These are phyloP conservation scores for Phytophthora lateralis DNA, from an alignment of 352 stramenopile genomes.

Conservation along the genomic window DNA sequence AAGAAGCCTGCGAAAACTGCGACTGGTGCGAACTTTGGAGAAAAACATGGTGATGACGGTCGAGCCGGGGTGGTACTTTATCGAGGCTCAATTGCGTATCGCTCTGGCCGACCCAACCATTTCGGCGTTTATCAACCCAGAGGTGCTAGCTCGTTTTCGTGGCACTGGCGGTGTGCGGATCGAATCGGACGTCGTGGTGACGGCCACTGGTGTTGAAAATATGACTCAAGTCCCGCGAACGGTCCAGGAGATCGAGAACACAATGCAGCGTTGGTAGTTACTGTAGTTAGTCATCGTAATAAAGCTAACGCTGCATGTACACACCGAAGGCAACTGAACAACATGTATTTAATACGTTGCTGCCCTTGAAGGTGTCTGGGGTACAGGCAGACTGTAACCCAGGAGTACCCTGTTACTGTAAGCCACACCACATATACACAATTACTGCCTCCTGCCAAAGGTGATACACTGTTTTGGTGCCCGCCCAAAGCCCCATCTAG, in stretches of 20 bases:
- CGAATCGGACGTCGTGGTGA: constrained; percentile 98
- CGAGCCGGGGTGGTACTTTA: constrained; percentile 99
- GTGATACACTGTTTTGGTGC: neutral
- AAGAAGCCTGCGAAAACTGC: constrained; percentile 85
- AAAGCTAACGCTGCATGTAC: no score
- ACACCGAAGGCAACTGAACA: no score
- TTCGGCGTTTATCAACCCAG: constrained; percentile 82
- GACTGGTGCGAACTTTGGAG: constrained; percentile 92
- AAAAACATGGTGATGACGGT: constrained; percentile 97
- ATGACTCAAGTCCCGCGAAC: constrained; percentile 96
- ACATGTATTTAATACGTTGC: no score
- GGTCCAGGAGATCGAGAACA: constrained; percentile 94
- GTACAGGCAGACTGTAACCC: no score
- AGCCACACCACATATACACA: neutral
- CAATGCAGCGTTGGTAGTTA: constrained; percentile 71
- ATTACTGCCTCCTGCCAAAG: neutral
- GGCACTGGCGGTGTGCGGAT: constrained; percentile 97
- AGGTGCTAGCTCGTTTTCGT: constrained; percentile 90
- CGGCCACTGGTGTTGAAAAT: constrained; percentile 93
- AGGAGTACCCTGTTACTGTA: no score
- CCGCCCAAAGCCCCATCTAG: neutral
- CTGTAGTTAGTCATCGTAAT: no score
- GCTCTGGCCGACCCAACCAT: constrained; percentile 79
- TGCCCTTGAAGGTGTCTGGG: no score
- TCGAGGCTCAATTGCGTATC: constrained; percentile 90